These are phyloP conservation scores for Cladosporium sp. DNA, from an alignment of 2,329 filamentous ascomycete genomes.

Conservation along the genomic window DNA sequence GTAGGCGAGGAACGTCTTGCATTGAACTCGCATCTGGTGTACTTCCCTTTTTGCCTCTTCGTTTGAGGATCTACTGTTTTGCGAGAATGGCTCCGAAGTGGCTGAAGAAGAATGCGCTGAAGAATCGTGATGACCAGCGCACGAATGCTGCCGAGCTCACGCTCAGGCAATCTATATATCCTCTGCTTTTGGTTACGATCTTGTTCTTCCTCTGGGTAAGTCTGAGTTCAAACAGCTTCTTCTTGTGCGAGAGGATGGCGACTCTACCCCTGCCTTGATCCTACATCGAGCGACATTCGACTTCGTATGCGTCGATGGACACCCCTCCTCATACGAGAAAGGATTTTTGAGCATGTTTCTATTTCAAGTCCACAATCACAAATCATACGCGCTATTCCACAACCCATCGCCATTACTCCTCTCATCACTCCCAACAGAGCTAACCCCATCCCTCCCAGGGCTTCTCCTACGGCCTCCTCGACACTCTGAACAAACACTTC, in stretches of 20 bases:
- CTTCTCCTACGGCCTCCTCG: conserved; percentile 55
- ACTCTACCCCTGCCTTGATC: too few species aligned
- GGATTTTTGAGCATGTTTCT: too few species aligned
- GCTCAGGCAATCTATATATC: conserved; percentile 62
- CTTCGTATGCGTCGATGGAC: too few species aligned
- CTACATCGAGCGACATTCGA: too few species aligned
- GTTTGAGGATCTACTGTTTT: neutral
- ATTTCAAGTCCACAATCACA: too few species aligned
- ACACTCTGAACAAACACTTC: conserved; percentile 51
- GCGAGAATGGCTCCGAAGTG: conserved; percentile 7
- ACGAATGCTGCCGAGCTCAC: conserved; percentile 60
- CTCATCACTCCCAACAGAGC: neutral
- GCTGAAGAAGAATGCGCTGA: conserved; percentile 19
- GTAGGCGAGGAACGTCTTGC: neutral
- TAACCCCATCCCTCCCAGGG: conserved; percentile 31
- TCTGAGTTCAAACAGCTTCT: too few species aligned
- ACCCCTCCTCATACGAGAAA: too few species aligned
- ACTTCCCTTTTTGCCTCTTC: neutral
- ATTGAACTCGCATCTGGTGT: neutral
- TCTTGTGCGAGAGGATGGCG: too few species aligned
- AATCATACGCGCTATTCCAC: too few species aligned
- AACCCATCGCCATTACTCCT: neutral
- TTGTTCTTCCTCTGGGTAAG: conserved; percentile 61
- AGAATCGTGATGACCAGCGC: conserved; percentile 38
- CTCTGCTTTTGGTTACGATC: conserved; percentile 61